Base-by-base conservation (phyloP, 495 filamentous ascomycete genomes). In the Pseudotulostoma volvatum region DNA sequence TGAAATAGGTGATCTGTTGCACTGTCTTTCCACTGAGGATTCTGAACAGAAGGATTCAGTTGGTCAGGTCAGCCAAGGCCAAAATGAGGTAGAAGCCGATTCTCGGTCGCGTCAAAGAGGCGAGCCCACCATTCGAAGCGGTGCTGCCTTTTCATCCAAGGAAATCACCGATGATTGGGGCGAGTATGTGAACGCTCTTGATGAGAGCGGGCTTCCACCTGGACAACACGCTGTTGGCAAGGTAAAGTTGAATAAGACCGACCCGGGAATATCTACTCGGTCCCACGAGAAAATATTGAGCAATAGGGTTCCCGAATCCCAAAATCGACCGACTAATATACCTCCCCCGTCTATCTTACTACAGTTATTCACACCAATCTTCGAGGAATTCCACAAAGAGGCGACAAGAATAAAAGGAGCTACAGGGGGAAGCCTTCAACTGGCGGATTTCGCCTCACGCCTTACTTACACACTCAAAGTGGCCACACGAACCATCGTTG, bases 331-430 rank as follows among this genome's bases (percentile, higher is more conserved):
- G 38, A 83, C 78, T 7, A 93, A 93, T 54, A 74, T 94, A 3
- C 88, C 90, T 14, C 85, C 90, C 1, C 92, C 92, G 5, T 79
- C 81, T 11, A 63, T 90, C 34, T 62, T 96, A 3, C 66, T 97
- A 17, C 68, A 82, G 25, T 53, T 84, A 7, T 82, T 94, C 50
- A 71, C 81, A 18, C 55, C 66, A 9, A 52, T 84, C 4, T 68
- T 90, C 43, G 64, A 74, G 15, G 47, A 49, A 28, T 53, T 68
- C 7, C 57, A 58, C 16, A 15, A 31, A 31, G 37, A 19, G 16
- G 36, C 3, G 31, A 38, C 18, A 8, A 33, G 14, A n/a, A 15
- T n/a, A 31, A 42, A 18, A 28, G 25, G 17, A 3, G 18, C 8
- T 17, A 28, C 20, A 7, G 18, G 13, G 13, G 14, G n/a, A 28